These are phyloP conservation scores for Chytriomyces confervae DNA, from an alignment of 192 early-diverging fungal species.

Conservation along the genomic window DNA sequence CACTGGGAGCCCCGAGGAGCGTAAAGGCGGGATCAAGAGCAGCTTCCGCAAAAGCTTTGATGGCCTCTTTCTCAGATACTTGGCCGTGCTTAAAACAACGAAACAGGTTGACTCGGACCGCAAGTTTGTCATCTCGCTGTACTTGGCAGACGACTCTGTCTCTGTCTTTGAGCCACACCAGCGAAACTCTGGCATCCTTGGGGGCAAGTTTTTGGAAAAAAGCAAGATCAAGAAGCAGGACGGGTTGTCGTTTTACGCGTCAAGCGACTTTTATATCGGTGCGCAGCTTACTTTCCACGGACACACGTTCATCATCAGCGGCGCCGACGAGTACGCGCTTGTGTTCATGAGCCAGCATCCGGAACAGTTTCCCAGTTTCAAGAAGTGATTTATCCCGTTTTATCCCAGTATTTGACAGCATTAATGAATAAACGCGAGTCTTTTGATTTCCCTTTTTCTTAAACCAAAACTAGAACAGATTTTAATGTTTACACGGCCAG, in stretches of 20 bases:
- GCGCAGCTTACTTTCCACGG: conserved; percentile 56
- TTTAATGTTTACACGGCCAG: too few relatives aligned
- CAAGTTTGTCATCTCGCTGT: conserved; percentile 60
- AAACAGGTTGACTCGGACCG: conserved; percentile 59
- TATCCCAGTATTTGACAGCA: too few relatives aligned
- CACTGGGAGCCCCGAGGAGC: background rate
- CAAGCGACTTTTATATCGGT: conserved; percentile 63
- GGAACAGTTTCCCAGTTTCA: conserved; percentile 20
- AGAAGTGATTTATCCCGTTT: background rate
- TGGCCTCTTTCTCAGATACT: conserved; percentile 51
- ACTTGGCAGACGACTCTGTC: conserved; percentile 61
- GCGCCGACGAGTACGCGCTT: conserved; percentile 63
- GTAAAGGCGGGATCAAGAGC: background rate
- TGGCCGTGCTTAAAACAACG: conserved; percentile 42
- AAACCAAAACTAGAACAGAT: too few relatives aligned
- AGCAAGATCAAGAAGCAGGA: conserved; percentile 54
- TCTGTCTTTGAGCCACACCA: conserved; percentile 62
- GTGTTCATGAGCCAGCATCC: conserved; percentile 62
- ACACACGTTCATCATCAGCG: conserved; percentile 56
- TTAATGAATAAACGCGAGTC: too few relatives aligned
- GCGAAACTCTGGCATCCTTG: conserved; percentile 59
- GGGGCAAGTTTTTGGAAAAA: conserved; percentile 67
- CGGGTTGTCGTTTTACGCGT: conserved; percentile 44
- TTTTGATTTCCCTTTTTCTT: too few relatives aligned
- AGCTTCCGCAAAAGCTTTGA: conserved; percentile 42